Evolutionary conservation across 495 filamentous ascomycete genomes (phyloP), one percentile per base, ranked within the genome.

Genomic region (Bombardia bombarda): DNA sequence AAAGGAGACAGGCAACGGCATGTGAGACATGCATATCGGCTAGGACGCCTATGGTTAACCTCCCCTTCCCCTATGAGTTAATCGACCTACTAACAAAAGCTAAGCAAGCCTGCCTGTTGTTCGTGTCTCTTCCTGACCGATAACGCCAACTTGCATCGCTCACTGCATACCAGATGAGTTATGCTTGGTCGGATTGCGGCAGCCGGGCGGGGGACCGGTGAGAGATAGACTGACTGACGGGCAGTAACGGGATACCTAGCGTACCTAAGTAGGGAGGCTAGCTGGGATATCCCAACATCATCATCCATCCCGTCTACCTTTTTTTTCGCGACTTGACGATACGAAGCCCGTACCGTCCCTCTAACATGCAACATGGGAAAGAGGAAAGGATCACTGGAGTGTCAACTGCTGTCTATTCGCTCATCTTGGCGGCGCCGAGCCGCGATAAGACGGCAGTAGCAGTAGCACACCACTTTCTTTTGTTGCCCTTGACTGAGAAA

Each of bases 1-100:
- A 18, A 33, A 3, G 16, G 13, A 7, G 2, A 14, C 13, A 2
- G n/a, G n/a, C n/a, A 33, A 18, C 3, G n/a, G 14, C 12, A 37
- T 21, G 14, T 22, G 22, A 37, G 34, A 37, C 34, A 37, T 37
- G 34, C 34, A 37, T 37, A 37, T 37, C 34, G 3, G 19, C 34
- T 23, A 37, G 17, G 17, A 34, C 32, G 18, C 2, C 8, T 16
- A n/a, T 9, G 18, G 2, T 7, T 16, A 7, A 9, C 17, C 3
- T 17, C 12, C 32, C 32, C 32, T 19, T 7, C 13, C 26, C 26
- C 9, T 28, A 10, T 28, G n/a, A n/a, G n/a, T n/a, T n/a, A n/a
- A n/a, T n/a, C n/a, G n/a, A n/a, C 26, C 26, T 28, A 28, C 13
- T 13, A 28, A 28, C 26, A 1, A 28, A 16, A 33, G 32, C 9